phyloP scores from a whole-genome alignment of 2,329 filamentous ascomycete species.

The Ophioceras dolichostomum region DNA sequence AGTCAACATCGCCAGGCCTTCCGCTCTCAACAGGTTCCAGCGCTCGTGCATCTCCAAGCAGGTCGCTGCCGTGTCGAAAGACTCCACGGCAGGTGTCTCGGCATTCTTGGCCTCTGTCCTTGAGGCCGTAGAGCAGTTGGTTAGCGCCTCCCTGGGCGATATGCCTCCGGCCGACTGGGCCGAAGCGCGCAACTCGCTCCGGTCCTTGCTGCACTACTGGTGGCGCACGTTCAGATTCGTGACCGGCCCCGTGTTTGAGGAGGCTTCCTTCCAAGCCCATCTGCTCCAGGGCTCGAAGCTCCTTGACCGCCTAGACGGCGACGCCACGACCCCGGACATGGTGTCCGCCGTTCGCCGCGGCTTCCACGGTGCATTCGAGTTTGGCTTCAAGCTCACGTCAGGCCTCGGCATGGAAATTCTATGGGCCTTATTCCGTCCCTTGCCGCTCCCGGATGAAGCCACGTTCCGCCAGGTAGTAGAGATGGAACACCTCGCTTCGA shows the following conservation, averaged over 20 bases:
- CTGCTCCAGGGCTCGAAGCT: constrained; percentile 36
- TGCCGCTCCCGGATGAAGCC: constrained; percentile 33
- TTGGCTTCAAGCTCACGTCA: constrained; percentile 59
- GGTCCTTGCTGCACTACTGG: constrained; percentile 37
- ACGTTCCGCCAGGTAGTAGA: constrained; percentile 33
- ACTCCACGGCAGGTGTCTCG: constrained; percentile 44
- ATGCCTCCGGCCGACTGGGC: constrained; percentile 18
- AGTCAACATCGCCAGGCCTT: constrained; percentile 34
- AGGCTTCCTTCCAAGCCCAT: constrained; percentile 53
- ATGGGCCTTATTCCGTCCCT: constrained; percentile 62
- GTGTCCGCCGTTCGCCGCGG: constrained; percentile 24
- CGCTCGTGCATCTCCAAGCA: constrained; percentile 42
- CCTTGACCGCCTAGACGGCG: constrained; percentile 20
- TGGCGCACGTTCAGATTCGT: constrained; percentile 38
- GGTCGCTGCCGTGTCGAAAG: constrained; percentile 44
- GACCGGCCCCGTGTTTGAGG: constrained; percentile 37
- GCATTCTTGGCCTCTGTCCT: constrained; percentile 36
- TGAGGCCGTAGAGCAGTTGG: constrained; percentile 26
- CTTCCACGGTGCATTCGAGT: constrained; percentile 46
- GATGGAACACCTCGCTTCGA: constrained; percentile 41
- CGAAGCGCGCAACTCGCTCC: constrained; percentile 4
- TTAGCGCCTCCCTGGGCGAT: constrained; percentile 19
- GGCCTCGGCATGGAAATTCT: constrained; percentile 70
- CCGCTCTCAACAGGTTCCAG: constrained; percentile 46
- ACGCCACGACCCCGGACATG: constrained; percentile 19